phyloP scores from a whole-genome alignment of 345 rosid genomes.

The Rhodamnia argentea region DNA sequence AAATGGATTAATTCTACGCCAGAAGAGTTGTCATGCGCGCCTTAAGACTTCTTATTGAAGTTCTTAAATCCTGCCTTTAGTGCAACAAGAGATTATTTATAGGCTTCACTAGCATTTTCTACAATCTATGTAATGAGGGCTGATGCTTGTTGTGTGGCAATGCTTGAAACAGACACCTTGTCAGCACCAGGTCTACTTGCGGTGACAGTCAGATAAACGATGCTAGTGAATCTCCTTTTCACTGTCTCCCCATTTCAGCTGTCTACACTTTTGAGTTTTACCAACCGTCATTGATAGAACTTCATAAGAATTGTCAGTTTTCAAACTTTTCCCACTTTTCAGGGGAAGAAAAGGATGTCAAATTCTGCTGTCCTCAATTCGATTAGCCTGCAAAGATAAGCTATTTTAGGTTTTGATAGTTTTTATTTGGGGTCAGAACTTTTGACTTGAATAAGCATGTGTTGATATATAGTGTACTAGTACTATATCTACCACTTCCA shows the following conservation, averaged over 20 bases:
- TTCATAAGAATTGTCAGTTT: too few species aligned
- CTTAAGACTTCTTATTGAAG: background rate
- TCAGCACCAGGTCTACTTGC: background rate
- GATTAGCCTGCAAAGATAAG: too few species aligned
- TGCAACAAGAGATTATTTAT: background rate
- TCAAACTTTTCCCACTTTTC: too few species aligned
- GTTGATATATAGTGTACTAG: background rate
- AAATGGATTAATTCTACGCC: too few species aligned
- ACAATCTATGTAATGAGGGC: background rate
- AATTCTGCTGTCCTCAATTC: too few species aligned
- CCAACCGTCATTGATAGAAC: too few species aligned
- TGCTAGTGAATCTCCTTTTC: background rate
- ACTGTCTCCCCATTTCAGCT: background rate
- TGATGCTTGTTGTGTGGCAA: background rate
- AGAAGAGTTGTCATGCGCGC: too few species aligned
- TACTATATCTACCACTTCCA: background rate
- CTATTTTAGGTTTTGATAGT: too few species aligned
- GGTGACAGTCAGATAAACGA: background rate
- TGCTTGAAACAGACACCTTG: background rate
- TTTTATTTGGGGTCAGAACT: background rate
- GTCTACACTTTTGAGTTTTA: too few species aligned
- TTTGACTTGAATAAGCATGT: background rate
- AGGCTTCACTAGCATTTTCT: background rate
- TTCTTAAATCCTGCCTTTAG: background rate
- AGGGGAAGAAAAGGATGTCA: too few species aligned